These are phyloP conservation scores for Colletotrichum gloeosporioides DNA, from an alignment of 2,329 filamentous ascomycete species.

Conservation along the genomic window DNA sequence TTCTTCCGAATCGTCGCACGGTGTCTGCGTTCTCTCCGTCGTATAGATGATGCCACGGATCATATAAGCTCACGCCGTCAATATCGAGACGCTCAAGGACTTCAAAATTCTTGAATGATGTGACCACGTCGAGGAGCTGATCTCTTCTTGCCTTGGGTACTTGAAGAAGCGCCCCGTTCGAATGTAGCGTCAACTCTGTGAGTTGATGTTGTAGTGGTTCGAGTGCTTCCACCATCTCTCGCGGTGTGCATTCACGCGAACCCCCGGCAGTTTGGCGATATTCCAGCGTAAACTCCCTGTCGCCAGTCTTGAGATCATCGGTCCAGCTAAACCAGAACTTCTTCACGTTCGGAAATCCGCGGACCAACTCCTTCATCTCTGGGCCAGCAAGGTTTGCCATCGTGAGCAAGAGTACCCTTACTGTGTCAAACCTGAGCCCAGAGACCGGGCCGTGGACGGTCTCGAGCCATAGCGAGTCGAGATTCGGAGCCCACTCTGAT, in stretches of 20 bases:
- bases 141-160: neutral
- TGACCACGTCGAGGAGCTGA: neutral
- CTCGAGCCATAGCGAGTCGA: neutral
- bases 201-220: neutral
- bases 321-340: neutral
- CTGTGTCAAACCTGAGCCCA: neutral
- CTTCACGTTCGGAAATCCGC: neutral
- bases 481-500: neutral
- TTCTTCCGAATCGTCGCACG: neutral
- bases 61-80: neutral
- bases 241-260: neutral
- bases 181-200: neutral
- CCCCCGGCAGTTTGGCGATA: neutral
- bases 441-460: neutral
- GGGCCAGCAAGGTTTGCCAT: neutral
- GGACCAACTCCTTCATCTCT: neutral
- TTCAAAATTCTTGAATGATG: neutral
- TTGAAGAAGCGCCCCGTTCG: too few relatives aligned
- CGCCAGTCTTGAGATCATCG: neutral
- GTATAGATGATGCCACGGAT: neutral
- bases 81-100: neutral
- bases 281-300: neutral
- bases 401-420: neutral
- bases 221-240: neutral
- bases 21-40: neutral